These are phyloP conservation scores for Pulveroboletus ravenelii DNA, from an alignment of 768 basidiomycete species.

Conservation along the genomic window DNA sequence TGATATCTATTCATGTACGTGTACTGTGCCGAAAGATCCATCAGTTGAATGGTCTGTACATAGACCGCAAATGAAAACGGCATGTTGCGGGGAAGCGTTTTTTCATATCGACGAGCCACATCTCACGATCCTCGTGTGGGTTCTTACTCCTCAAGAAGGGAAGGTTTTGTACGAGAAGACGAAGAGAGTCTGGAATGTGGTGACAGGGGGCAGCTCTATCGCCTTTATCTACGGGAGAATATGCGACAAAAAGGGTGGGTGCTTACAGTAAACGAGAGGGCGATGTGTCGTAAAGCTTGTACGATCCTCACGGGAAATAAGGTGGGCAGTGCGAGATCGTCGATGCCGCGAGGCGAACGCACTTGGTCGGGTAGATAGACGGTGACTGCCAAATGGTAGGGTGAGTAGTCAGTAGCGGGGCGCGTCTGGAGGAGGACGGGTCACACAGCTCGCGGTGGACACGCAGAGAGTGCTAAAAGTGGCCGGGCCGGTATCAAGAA, in stretches of 20 bases:
- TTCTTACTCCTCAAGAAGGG: constrained; percentile 7
- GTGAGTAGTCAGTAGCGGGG: too few relatives aligned
- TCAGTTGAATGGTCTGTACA: constrained; percentile 1
- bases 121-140: constrained; percentile 20
- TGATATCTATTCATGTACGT: constrained; percentile 11
- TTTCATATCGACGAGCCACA: constrained; percentile 2
- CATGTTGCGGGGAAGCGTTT: constrained; percentile 27
- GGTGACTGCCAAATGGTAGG: constrained; percentile 4
- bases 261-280: background rate
- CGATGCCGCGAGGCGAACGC: constrained; percentile 6
- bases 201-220: constrained; percentile 19
- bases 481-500: background rate
- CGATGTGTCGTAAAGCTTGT: constrained; percentile 11
- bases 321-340: constrained; percentile 12
- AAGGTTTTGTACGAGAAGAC: constrained; percentile 3
- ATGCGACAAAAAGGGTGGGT: background rate
- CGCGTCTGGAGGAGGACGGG: too few relatives aligned
- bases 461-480: background rate
- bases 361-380: background rate
- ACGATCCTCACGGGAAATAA: constrained; percentile 10
- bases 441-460: constrained; percentile 4
- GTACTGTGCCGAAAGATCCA: constrained; percentile 10
- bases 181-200: background rate
- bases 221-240: constrained; percentile 10
- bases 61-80: constrained; percentile 21